Evolutionary conservation across 306 rosid species (phyloP).

Genomic region (Cucumis hystrix): DNA sequence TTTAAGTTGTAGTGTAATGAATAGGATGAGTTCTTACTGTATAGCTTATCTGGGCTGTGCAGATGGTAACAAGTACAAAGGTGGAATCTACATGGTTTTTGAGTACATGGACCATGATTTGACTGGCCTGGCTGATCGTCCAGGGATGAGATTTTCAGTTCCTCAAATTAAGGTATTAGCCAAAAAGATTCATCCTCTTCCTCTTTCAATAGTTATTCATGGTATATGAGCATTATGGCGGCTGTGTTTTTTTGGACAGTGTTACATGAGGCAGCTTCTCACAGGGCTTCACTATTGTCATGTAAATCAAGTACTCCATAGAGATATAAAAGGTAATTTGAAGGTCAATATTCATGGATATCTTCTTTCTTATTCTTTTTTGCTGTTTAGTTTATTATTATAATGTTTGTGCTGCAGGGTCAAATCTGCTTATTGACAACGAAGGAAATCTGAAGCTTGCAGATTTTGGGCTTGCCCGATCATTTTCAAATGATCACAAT

Average conservation of each 20-base stretch:
- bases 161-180: constrained; percentile 36
- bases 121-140: constrained; percentile 47
- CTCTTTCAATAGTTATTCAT: neutral
- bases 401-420: constrained; percentile 17
- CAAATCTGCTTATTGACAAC: constrained; percentile 41
- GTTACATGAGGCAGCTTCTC: constrained; percentile 41
- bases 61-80: constrained; percentile 47
- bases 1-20: neutral
- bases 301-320: constrained; percentile 44
- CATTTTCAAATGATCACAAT: constrained; percentile 43
- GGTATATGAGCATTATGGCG: neutral
- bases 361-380: neutral
- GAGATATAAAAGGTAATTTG: constrained; percentile 34
- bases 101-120: constrained; percentile 52
- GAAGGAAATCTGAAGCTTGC: constrained; percentile 52
- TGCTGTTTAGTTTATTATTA: neutral
- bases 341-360: neutral
- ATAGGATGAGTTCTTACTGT: neutral
- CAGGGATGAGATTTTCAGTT: constrained; percentile 47
- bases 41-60: constrained; percentile 4
- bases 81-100: constrained; percentile 46
- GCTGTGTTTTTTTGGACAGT: constrained; percentile 11
- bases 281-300: constrained; percentile 47
- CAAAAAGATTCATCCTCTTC: neutral
- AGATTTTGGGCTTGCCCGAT: constrained; percentile 48